Evolutionary conservation across 2,329 filamentous ascomycete species (phyloP), one percentile per base, ranked within the genome.

Genomic region (Acephala macrosclerotiorum): DNA sequence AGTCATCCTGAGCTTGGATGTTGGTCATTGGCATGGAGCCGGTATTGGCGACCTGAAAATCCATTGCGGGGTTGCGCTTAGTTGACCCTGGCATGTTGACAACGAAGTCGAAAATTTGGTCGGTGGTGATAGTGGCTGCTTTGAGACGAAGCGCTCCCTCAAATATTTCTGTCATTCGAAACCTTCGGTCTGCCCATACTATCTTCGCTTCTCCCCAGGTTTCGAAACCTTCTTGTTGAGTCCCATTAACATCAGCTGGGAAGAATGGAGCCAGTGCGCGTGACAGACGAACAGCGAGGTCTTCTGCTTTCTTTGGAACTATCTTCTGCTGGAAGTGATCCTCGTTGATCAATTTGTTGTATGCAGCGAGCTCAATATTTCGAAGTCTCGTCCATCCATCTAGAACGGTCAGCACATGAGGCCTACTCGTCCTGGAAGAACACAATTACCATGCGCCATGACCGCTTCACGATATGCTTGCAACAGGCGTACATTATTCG

Each of bases 351-450:
- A 66, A 22, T 1, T 11, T 16, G 9, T 53, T 56, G 63, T 70
- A 57, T 36, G 68, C 65, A n/a, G 66, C 64, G 5, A 69, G 38
- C 2, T 69, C 66, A 11, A 69, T 58, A 38, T 53, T 63, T 14
- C 25, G 58, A 22, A 70, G 36, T 29, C 55, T 42, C 12, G 33
- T 20, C 26, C 55, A 61, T 3, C 65, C 65, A 56, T 59, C 68
- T 70, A 36, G 6, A 12, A 2, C 4, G 22, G 29, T 59, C 56
- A 63, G 51, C 14, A 42, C 14, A 42, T 42, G 40, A 6, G 4
- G 29, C 18, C 18, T 40, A 3, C 36, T 42, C 40, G 14, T 18
- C 7, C 6, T 42, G 16, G 8, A 42, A 42, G 12, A 42, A 18
- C 40, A 42, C n/a, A 16, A 18, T 49, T 42, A 67, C 68, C 66